Evolutionary conservation across 208 protist genomes (phyloP).

Genomic region (Wallacemonas sp.): DNA sequence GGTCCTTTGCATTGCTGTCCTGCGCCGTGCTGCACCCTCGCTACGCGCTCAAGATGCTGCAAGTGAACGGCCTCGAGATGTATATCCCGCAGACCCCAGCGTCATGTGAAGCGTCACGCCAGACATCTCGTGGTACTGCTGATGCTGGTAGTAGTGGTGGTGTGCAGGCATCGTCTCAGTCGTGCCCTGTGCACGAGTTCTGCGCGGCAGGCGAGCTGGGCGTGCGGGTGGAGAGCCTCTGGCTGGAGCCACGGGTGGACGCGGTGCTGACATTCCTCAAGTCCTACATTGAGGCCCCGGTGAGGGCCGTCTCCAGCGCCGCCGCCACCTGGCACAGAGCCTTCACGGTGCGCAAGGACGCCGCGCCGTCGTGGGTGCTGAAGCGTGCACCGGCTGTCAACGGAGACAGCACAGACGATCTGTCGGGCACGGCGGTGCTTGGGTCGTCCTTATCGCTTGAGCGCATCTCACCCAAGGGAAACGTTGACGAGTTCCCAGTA

Average conservation of each 20-base stretch:
- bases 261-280: neutral
- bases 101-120: neutral
- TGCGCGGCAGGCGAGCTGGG: neutral
- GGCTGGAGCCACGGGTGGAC: neutral
- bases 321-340: conserved; percentile 7
- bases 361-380: neutral
- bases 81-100: neutral
- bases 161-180: neutral
- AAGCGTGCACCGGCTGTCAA: neutral
- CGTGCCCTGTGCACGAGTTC: neutral
- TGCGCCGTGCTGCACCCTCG: conserved; percentile 1
- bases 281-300: neutral
- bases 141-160: neutral
- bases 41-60: neutral
- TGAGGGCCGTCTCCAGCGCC: neutral
- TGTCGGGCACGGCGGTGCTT: too few relatives aligned
- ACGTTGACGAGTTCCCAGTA: too few relatives aligned
- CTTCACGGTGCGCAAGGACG: neutral
- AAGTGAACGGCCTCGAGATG: conserved; percentile 1
- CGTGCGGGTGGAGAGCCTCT: neutral
- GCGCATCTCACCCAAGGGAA: too few relatives aligned
- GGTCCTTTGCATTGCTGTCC: neutral
- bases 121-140: neutral
- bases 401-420: too few relatives aligned
- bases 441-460: too few relatives aligned